Percentiles rank a stretch among this genome's conserved stretches.
Evolutionary conservation across 495 filamentous ascomycete genomes (phyloP).

Genomic region (Penicillium malachiteum): DNA sequence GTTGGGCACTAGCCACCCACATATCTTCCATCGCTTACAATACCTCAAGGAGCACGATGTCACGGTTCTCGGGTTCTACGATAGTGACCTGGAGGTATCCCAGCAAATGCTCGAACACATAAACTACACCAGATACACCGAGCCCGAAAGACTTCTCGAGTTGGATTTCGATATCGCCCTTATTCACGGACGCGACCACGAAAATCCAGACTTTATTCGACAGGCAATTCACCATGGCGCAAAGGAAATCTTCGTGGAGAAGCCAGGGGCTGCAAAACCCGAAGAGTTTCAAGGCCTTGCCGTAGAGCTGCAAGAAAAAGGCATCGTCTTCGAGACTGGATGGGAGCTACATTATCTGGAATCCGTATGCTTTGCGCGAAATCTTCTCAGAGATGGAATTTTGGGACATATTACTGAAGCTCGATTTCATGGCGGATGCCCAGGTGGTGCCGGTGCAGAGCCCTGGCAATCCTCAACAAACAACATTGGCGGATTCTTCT

Average conservation of each 20-base stretch:
- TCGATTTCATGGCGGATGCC: conserved; percentile 21
- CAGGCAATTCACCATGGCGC: neutral
- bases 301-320: neutral
- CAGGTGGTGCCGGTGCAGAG: conserved; percentile 14
- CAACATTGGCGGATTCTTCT: conserved; percentile 12
- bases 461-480: conserved; percentile 12
- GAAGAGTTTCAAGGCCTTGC: neutral
- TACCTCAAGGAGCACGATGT: neutral
- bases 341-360: conserved; percentile 18
- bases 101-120: neutral
- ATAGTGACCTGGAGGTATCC: neutral
- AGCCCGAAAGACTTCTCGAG: neutral
- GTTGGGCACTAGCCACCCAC: neutral
- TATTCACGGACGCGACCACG: neutral
- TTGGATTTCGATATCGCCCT: neutral
- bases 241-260: neutral
- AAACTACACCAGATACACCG: neutral
- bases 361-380: conserved; percentile 12
- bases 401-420: conserved; percentile 14
- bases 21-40: neutral
- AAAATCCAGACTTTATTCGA: neutral
- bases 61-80: neutral
- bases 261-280: neutral
- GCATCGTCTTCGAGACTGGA: conserved; percentile 7
- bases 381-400: conserved; percentile 6